Conservation (phyloP, 2,329 filamentous ascomycete species). For the Chaetomium strumarium region DNA sequence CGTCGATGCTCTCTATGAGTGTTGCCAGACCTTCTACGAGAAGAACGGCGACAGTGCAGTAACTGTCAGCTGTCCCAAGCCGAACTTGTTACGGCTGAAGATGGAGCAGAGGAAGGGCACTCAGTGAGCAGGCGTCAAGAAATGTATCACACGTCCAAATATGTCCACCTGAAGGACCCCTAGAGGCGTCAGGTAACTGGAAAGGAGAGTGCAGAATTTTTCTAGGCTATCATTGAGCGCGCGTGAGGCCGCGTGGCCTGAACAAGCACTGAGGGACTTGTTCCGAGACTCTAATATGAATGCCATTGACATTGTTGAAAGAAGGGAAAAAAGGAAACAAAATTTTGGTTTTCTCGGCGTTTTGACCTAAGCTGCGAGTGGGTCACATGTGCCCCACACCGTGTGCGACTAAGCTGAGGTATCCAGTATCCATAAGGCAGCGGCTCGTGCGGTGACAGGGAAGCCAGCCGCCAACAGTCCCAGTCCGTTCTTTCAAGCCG, state of each 20-base stretch:
- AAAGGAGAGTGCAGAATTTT: constrained; percentile 65
- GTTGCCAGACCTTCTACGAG: constrained; percentile 84
- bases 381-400: constrained; percentile 5
- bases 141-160: constrained; percentile 26
- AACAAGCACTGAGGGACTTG: constrained; percentile 86
- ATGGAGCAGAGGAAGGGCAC: constrained; percentile 60
- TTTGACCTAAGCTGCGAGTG: constrained; percentile 19
- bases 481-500: constrained; percentile 20
- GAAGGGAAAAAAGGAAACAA: constrained; percentile 38
- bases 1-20: constrained; percentile 85
- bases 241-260: constrained; percentile 80
- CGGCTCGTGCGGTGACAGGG: constrained; percentile 9
- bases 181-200: constrained; percentile 57
- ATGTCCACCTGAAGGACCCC: constrained; percentile 32
- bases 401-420: too few relatives aligned
- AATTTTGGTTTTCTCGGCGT: constrained; percentile 19
- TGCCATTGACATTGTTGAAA: constrained; percentile 73
- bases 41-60: constrained; percentile 69
- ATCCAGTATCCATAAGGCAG: neutral
- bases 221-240: constrained; percentile 98
- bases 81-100: constrained; percentile 72
- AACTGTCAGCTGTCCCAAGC: constrained; percentile 80
- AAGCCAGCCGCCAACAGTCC: neutral
- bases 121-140: constrained; percentile 11
- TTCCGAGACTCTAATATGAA: constrained; percentile 99